Conservation (phyloP, 1,284 basidiomycete species). For the Marasmius fiardii region DNA sequence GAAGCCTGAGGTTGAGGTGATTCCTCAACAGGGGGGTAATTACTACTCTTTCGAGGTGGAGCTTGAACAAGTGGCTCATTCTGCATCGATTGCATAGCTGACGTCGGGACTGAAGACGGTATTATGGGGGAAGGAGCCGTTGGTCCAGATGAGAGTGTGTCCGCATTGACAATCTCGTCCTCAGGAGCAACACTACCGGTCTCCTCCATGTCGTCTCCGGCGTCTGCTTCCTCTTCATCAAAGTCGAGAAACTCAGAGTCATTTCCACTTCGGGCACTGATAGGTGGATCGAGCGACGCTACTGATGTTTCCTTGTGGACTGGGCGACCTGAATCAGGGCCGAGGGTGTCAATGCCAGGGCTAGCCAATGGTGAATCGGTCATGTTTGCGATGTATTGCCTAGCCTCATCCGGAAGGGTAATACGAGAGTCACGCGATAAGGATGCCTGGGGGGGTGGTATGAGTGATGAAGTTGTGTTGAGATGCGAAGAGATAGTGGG, state of each 20-base stretch:
- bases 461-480: background rate
- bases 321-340: background rate
- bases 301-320: background rate
- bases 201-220: conserved; percentile 22
- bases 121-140: background rate
- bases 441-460: conserved; percentile 13
- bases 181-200: conserved; percentile 16
- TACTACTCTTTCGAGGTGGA: conserved; percentile 11
- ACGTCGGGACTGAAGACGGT: no score
- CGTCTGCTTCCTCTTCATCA: conserved; percentile 37
- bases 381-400: conserved; percentile 65
- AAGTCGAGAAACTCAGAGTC: conserved; percentile 61
- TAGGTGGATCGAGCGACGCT: background rate
- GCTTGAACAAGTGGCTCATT: conserved; percentile 1
- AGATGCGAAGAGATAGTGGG: conserved; percentile 6
- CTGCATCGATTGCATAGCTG: background rate
- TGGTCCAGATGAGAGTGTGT: background rate
- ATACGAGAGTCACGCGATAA: conserved; percentile 56
- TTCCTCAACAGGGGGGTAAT: conserved; percentile 30
- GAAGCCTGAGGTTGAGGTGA: conserved; percentile 38
- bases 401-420: conserved; percentile 71
- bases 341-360: conserved; percentile 38
- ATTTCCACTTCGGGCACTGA: background rate
- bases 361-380: conserved; percentile 58
- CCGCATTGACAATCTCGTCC: no score